Evolutionary conservation across 192 early-diverging fungal species (phyloP), one percentile per base, ranked within the genome.

Genomic region (Thamnidium elegans): DNA sequence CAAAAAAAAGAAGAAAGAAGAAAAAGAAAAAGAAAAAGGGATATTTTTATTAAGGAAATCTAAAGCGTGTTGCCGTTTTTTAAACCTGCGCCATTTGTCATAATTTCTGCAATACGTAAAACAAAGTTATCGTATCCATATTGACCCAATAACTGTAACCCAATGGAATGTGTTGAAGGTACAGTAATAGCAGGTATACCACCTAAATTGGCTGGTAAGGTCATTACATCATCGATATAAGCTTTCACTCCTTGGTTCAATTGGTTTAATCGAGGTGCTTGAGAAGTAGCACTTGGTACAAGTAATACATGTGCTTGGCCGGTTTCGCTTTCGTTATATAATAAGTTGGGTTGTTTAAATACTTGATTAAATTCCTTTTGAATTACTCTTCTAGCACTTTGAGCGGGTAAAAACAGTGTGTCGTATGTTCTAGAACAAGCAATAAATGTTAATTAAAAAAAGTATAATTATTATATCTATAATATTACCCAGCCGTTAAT

Each of bases 151-250:
- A 98, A 70, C 69, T 98, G 95, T 45, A 98, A 68, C 1, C 92
- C 94, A 65, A 93, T 73, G 8, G 92, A 91, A 63, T 87, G 75
- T 6, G 82, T 82, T 31, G 75, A 77, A 17, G 89, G 89, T 0
- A 92, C 77, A 21, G 86, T 84, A 19, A 92, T 80, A 0, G 90
- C 87, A 17, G 90, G 90, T 13, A 89, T 58, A 34, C 95, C 95
- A 0, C 92, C 94, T 62, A 97, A 75, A 60, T 87, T 92, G 5
- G 90, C 89, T 14, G 95, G 90, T 1, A 96, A 87, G 6, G 94
- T 96, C 81, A 95, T 84, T 14, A 94, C 87, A 78, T 97, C 95
- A 67, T 92, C 89, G 43, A 91, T 75, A 61, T 90, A 96, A n/a
- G 72, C 78, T 32, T 83, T 67, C 6, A 87, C 79, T 7, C 77